Evolutionary conservation across 2,329 filamentous ascomycete species (phyloP).

Genomic region (Penicillium sp.): DNA sequence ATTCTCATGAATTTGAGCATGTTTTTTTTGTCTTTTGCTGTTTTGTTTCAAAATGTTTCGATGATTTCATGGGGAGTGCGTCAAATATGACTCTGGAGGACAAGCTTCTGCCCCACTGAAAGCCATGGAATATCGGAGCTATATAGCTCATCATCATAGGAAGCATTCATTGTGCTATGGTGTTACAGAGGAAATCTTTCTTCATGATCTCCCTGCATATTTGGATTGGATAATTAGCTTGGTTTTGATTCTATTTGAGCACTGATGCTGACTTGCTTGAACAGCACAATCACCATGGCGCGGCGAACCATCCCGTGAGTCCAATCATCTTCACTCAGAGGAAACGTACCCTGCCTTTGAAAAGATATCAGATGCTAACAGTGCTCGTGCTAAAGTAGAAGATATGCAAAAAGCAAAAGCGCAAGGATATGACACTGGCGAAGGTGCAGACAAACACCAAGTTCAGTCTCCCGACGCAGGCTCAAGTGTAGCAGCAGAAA

Average conservation of each 20-base stretch:
- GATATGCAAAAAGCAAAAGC: not conserved
- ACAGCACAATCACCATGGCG: not conserved
- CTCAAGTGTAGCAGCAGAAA: not conserved
- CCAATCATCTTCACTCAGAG: not conserved
- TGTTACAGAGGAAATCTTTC: not conserved
- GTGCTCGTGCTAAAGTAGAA: not conserved
- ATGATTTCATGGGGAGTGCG: conserved; percentile 26
- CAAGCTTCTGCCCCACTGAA: not conserved
- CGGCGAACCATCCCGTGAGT: not conserved
- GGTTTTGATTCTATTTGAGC: not conserved
- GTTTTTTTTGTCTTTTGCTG: conserved; percentile 30
- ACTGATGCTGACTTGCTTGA: not conserved
- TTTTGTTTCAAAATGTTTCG: conserved; percentile 29
- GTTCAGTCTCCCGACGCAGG: not conserved
- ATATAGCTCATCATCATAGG: not conserved
- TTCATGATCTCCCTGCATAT: conserved; percentile 17
- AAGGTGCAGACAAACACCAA: not conserved
- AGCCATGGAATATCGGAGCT: not conserved
- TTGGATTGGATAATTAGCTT: not conserved
- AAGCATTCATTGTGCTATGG: not conserved
- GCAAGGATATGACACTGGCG: not conserved
- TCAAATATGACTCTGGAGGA: conserved; percentile 2
- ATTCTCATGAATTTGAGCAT: conserved; percentile 26
- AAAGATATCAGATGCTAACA: not conserved
- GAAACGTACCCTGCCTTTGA: not conserved